phyloP scores from a whole-genome alignment of 441 rosid species.

The Populus trichocarpa region DNA sequence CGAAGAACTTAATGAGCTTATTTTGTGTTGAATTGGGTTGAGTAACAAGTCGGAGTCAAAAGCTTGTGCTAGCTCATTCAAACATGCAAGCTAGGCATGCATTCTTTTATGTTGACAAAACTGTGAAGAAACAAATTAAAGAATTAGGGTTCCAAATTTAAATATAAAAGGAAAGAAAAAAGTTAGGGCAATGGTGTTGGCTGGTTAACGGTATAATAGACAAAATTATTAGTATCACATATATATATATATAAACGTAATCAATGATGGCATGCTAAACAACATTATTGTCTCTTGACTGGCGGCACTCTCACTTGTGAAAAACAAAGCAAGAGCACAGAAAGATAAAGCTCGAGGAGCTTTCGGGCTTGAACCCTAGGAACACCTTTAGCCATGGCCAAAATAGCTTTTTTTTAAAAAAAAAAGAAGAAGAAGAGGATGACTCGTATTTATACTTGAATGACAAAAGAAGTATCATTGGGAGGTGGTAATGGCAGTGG shows the following conservation, averaged over 20 bases:
- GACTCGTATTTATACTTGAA: slow-evolving; percentile 9
- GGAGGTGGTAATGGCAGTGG: slow-evolving; percentile 10
- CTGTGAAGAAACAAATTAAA: not conserved
- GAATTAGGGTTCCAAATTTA: not conserved
- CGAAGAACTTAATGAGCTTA: not conserved
- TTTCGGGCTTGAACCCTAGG: slow-evolving; percentile 21
- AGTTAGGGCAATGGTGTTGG: slow-evolving; percentile 5
- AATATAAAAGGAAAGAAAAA: not conserved
- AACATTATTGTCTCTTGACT: slow-evolving; percentile 25
- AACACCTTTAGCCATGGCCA: slow-evolving; percentile 29
- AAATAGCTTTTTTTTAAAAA: slow-evolving; percentile 24
- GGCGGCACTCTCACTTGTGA: not conserved
- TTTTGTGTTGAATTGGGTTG: not conserved
- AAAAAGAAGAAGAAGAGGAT: not conserved
- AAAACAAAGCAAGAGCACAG: slow-evolving; percentile 13
- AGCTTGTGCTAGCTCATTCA: not conserved
- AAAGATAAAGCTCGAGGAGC: not conserved
- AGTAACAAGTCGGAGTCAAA: not conserved
- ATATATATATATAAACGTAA: not conserved
- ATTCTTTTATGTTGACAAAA: not conserved
- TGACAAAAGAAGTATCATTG: slow-evolving; percentile 22
- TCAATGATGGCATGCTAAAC: slow-evolving; percentile 12
- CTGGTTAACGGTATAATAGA: slow-evolving; percentile 8
- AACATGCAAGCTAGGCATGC: not conserved
- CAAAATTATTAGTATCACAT: slow-evolving; percentile 13